Evolutionary conservation across 2,329 filamentous ascomycete species (phyloP).

Genomic region (Dryadomyces quercus-mongolicae): DNA sequence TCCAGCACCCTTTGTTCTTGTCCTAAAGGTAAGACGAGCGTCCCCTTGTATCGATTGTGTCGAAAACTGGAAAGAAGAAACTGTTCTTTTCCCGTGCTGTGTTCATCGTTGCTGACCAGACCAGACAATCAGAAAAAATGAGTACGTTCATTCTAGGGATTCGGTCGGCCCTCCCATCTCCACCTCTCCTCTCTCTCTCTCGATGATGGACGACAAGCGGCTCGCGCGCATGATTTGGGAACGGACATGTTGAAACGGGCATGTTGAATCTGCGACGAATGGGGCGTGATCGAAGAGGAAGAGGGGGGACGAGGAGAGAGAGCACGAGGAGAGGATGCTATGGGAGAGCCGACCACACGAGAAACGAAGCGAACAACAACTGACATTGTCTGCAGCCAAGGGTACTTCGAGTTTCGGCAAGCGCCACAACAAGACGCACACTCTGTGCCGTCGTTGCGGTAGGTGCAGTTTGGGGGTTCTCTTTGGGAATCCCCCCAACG

Average conservation of each 20-base stretch:
- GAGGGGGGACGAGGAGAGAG: no score
- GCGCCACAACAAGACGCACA: constrained; percentile 97
- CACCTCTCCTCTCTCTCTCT: not conserved
- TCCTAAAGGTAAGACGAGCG: constrained; percentile 5
- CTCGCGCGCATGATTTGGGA: no score
- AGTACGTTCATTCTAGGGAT: constrained; percentile 29
- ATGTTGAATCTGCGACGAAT: no score
- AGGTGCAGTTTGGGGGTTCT: not conserved
- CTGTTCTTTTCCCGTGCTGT: not conserved
- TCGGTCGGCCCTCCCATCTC: not conserved
- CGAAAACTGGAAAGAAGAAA: not conserved
- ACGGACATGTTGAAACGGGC: no score
- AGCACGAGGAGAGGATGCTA: no score
- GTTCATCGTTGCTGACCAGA: constrained; percentile 4
- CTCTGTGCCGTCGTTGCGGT: constrained; percentile 97
- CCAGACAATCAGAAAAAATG: constrained; percentile 37
- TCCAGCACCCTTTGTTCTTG: constrained; percentile 1
- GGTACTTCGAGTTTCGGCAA: constrained; percentile 37
- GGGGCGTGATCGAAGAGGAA: no score
- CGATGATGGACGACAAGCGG: constrained; percentile 7
- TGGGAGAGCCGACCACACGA: not conserved
- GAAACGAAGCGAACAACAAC: not conserved
- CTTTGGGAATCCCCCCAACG: no score
- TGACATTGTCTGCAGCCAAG: constrained; percentile 29
- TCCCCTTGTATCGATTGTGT: no score